Evolutionary conservation across 129 eudicot genomes (phyloP), one percentile per base, ranked within the genome.

Genomic region (Lactuca saligna): DNA sequence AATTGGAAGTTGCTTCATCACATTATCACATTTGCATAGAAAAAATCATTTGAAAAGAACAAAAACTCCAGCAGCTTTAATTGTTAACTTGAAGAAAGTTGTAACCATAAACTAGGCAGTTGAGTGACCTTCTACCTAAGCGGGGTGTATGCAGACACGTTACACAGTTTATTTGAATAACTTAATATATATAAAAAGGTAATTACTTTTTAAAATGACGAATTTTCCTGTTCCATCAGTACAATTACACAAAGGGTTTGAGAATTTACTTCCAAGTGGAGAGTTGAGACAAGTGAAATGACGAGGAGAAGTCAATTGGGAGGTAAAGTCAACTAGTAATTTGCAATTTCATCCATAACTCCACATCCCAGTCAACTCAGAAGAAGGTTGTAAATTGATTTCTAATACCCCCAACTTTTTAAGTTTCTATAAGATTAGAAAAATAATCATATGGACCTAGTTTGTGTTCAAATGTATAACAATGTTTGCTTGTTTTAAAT

Each of bases 301-400:
- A 73, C 54, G 42, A 29, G 44, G 54, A 54, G 33, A 4, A 42
- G 17, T 58, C 48, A 31, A 64, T 4, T 57, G 46, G 37, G 53
- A 49, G 55, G 34, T 15, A 56, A 73, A 50, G 42, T 41, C 64
- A 7, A 31, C 49, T 58, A 55, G 4, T 13, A 3, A 25, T 10
- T 25, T 54, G 61, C 46, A 41, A 50, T 62, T 16, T 35, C 54
- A 49, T 72, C 69, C 51, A 51, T 62, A 53, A 62, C 15, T 29
- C 39, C 31, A 14, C 7, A 8, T 59, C 54, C 42, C n/a, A 57
- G 14, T 54, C 41, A 5, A 37, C 17, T 17, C 37, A 38, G 54
- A 69, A 55, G 25, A 69, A 55, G 54, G n/a, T 35, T 68, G 62
- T 53, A 68, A 53, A 33, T 58, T 60, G 37, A 34, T 71, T 60